Evolutionary conservation across 116 monocot genomes (phyloP), one percentile per base, ranked within the genome.

Genomic region (Zostera marina): DNA sequence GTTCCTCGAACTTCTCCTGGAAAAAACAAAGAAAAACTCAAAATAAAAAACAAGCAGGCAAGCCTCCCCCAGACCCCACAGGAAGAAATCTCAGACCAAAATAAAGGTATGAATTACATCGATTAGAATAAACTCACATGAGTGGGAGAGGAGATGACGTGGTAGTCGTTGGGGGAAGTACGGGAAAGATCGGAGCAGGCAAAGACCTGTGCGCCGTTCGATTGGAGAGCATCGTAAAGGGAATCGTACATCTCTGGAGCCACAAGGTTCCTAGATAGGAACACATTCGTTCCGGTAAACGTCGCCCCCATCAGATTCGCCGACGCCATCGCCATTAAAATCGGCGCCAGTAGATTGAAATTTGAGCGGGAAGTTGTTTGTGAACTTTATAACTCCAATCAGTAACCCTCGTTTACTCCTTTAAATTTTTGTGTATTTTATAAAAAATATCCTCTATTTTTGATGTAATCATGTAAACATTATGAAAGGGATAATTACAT

Each of bases 1-100:
- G 81, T 73, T 76, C 82, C 53, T 77, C 72, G 47, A 90, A 98
- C 73, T 86, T 98, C 59, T 98, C 98, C 98, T 98, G 78, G 22
- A 68, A 32, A 5, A 32, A 32, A 5, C 32, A 32, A 32, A 32
- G 32, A 32, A 68, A 56, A 11, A 63, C 16, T 26, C 8, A 12
- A 20, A 42, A 44, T 46, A 48, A 9, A 47, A 41, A 53, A 14
- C 10, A 53, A 24, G 62, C 17, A 42, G 19, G 19, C 22, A 49
- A 46, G 53, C 16, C 6, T 62, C 25, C 32, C 32, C 32, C 2
- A 5, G 32, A 32, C 32, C 32, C 32, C 32, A 32, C 32, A 32
- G 45, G 45, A 32, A 59, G 15, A 1, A 24, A 8, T 8, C 22
- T 24, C 2, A 8, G 45, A 38, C 20, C 8, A 44, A 60, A 21